phyloP scores from a whole-genome alignment of 2,329 filamentous ascomycete species.

The Leptographium wingfieldii region DNA sequence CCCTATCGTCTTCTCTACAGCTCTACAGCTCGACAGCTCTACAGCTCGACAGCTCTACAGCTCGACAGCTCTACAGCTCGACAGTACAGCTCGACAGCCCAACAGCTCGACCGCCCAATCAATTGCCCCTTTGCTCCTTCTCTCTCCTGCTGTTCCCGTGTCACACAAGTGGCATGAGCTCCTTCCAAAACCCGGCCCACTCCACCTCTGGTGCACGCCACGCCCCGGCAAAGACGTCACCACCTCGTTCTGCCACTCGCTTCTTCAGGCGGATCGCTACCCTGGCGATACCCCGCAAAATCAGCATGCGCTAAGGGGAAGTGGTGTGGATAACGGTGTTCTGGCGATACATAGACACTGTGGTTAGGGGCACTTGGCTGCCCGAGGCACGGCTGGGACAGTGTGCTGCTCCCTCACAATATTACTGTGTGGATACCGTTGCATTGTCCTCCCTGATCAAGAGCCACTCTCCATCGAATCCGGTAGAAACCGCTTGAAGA shows the following conservation, averaged over 20 bases:
- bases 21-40: too few relatives aligned
- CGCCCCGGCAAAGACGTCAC: neutral
- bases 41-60: too few relatives aligned
- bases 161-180: neutral
- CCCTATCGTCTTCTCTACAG: too few relatives aligned
- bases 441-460: neutral
- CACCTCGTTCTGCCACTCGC: neutral
- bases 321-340: neutral
- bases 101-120: too few relatives aligned
- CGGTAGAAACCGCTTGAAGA: neutral
- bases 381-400: neutral
- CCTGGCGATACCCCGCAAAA: constrained; percentile 10
- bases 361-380: neutral
- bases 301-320: neutral
- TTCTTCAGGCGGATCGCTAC: neutral
- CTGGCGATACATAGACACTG: neutral
- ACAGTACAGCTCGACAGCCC: too few relatives aligned
- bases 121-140: neutral
- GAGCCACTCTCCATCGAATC: neutral
- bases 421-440: neutral
- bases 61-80: too few relatives aligned
- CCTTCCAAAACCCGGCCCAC: neutral
- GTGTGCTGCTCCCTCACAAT: neutral
- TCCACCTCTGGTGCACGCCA: neutral
- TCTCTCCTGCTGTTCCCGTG: neutral